phyloP scores from a whole-genome alignment of 2,329 filamentous ascomycete genomes.

The Penicillium sp. region DNA sequence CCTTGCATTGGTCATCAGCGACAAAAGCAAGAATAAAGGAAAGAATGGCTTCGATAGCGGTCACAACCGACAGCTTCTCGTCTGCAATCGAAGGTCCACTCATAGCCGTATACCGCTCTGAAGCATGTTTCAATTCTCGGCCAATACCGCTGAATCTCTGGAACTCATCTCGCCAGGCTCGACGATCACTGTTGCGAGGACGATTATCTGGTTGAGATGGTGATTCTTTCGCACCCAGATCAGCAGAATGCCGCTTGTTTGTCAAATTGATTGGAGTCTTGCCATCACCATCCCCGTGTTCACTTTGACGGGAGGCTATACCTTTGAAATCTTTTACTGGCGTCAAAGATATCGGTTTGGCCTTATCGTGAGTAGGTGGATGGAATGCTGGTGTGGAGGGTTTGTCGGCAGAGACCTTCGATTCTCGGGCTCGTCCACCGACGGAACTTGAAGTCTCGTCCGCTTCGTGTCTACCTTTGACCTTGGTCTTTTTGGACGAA shows the following conservation, averaged over 20 bases:
- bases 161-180: conserved; percentile 49
- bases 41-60: conserved; percentile 51
- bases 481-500: conserved; percentile 19
- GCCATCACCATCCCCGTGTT: conserved; percentile 45
- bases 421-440: conserved; percentile 41
- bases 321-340: conserved; percentile 49
- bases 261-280: conserved; percentile 41
- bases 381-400: conserved; percentile 41
- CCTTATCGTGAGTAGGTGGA: conserved; percentile 29
- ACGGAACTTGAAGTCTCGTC: conserved; percentile 32
- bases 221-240: conserved; percentile 33
- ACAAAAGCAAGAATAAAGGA: conserved; percentile 54
- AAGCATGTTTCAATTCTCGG: conserved; percentile 52
- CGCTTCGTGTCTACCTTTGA: conserved; percentile 25
- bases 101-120: conserved; percentile 40
- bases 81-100: conserved; percentile 33
- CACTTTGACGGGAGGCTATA: conserved; percentile 43
- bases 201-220: conserved; percentile 33
- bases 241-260: conserved; percentile 35
- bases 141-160: conserved; percentile 49
- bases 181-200: conserved; percentile 40
- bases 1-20: conserved; percentile 46
- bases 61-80: conserved; percentile 44
- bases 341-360: conserved; percentile 39
- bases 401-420: conserved; percentile 39